phyloP scores from a whole-genome alignment of 2,329 filamentous ascomycete species.

The Rutstroemia sp. region DNA sequence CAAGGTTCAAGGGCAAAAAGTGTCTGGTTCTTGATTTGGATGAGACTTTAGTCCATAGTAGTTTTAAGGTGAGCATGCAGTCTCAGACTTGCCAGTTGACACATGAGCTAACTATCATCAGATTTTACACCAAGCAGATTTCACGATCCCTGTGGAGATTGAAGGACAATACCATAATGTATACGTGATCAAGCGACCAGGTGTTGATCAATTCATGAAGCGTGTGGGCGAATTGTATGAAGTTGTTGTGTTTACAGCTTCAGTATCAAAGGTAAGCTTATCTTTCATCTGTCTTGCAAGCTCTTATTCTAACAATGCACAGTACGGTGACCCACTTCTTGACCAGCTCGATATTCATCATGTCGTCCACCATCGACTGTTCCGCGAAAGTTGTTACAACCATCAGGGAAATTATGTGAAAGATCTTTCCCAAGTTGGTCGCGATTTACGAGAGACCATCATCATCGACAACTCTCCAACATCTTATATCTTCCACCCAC shows the following conservation, averaged over 20 bases:
- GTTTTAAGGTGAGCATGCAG: constrained; percentile 71
- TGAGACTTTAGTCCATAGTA: constrained; percentile 95
- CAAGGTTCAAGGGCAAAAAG: constrained; percentile 79
- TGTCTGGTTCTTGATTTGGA: constrained; percentile 93
- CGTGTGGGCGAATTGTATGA: constrained; percentile 95
- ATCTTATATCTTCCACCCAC: constrained; percentile 98
- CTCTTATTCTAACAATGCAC: constrained; percentile 10
- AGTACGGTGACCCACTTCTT: constrained; percentile 94
- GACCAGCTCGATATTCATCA: constrained; percentile 97
- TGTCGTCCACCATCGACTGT: constrained; percentile 90
- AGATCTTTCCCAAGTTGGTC: constrained; percentile 93
- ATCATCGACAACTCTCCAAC: constrained; percentile 99
- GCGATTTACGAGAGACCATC: constrained; percentile 93
- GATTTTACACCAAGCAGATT: constrained; percentile 97
- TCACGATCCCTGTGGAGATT: constrained; percentile 97
- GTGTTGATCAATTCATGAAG: constrained; percentile 98
- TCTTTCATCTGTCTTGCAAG: neutral
- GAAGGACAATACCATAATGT: constrained; percentile 99
- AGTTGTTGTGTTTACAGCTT: constrained; percentile 97
- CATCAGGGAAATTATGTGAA: constrained; percentile 99
- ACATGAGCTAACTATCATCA: constrained; percentile 32
- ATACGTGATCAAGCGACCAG: constrained; percentile 98
- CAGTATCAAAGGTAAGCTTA: constrained; percentile 78
- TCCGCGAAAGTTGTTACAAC: constrained; percentile 98
- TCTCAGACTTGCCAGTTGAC: constrained; percentile 3